phyloP scores from a whole-genome alignment of 306 rosid genomes.

The Sophora flavescens region DNA sequence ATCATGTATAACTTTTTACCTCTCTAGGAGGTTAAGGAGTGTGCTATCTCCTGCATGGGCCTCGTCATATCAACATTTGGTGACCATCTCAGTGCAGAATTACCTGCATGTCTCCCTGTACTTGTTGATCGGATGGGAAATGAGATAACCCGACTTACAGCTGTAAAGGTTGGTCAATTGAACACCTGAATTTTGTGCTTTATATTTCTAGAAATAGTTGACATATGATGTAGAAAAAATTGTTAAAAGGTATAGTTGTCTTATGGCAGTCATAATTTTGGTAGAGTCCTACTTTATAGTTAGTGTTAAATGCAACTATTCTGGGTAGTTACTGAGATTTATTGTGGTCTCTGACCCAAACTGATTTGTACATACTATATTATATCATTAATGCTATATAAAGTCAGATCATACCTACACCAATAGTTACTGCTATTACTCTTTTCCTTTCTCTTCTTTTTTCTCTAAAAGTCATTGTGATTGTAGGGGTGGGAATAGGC shows the following conservation, averaged over 20 bases:
- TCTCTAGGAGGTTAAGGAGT: constrained; percentile 96
- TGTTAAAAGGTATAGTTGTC: neutral
- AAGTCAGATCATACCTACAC: neutral
- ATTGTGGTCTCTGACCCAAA: neutral
- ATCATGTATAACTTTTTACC: constrained; percentile 43
- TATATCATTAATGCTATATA: neutral
- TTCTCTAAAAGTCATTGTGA: neutral
- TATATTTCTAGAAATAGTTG: constrained; percentile 5
- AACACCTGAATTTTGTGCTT: constrained; percentile 23
- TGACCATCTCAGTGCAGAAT: constrained; percentile 77
- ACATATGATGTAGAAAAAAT: constrained; percentile 31
- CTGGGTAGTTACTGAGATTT: neutral
- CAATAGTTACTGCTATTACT: neutral
- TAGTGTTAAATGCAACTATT: neutral
- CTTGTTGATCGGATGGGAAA: constrained; percentile 99
- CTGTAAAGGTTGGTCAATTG: constrained; percentile 81
- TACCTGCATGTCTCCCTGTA: constrained; percentile 94
- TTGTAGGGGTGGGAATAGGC: no score
- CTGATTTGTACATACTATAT: neutral
- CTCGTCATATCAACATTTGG: constrained; percentile 98
- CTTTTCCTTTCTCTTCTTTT: neutral
- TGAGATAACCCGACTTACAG: constrained; percentile 98
- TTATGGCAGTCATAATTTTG: constrained; percentile 1
- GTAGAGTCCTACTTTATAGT: neutral
- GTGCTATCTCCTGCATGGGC: constrained; percentile 99